Percentiles rank a stretch among this genome's conserved stretches.
Conservation (phyloP, 2,329 filamentous ascomycete genomes). For the Diaporthe velutina region DNA sequence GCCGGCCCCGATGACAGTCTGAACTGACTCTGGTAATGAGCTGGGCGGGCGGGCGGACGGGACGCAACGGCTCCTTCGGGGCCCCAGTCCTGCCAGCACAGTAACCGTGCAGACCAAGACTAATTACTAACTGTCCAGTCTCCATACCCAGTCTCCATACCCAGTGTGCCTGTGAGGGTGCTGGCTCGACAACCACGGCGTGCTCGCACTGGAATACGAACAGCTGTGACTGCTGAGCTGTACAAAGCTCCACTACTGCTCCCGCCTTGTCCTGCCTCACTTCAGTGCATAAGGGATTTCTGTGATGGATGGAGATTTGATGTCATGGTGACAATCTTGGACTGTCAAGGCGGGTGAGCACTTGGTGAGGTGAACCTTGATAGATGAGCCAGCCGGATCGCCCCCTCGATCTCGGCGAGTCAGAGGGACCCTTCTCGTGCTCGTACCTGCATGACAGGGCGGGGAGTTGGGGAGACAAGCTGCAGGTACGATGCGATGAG, state of each 20-base stretch:
- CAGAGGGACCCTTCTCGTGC: conserved; percentile 7
- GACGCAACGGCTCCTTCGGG: conserved; percentile 12
- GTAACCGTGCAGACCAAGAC: not conserved
- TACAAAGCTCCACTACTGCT: not conserved
- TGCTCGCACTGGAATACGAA: conserved; percentile 7
- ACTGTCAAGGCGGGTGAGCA: conserved; percentile 21
- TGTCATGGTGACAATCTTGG: conserved; percentile 14
- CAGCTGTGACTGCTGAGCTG: conserved; percentile 4
- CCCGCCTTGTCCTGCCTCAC: not conserved
- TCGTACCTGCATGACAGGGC: conserved; percentile 31
- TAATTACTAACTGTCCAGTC: not conserved
- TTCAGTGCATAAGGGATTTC: not conserved
- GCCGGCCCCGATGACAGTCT: not conserved
- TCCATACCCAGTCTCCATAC: conserved; percentile 21
- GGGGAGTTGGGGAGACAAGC: conserved; percentile 12
- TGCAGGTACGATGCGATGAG: conserved; percentile 9
- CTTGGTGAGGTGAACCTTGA: conserved; percentile 27
- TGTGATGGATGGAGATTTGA: not conserved
- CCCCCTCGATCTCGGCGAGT: conserved; percentile 21
- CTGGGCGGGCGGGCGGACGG: conserved; percentile 3
- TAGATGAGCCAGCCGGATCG: conserved; percentile 15
- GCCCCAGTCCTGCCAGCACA: conserved; percentile 5
- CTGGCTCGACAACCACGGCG: conserved; percentile 11
- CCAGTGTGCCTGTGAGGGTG: conserved; percentile 5
- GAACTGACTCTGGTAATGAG: conserved; percentile 20